Conservation (phyloP, 257 asterid species). For the Solanum appendiculatum region DNA sequence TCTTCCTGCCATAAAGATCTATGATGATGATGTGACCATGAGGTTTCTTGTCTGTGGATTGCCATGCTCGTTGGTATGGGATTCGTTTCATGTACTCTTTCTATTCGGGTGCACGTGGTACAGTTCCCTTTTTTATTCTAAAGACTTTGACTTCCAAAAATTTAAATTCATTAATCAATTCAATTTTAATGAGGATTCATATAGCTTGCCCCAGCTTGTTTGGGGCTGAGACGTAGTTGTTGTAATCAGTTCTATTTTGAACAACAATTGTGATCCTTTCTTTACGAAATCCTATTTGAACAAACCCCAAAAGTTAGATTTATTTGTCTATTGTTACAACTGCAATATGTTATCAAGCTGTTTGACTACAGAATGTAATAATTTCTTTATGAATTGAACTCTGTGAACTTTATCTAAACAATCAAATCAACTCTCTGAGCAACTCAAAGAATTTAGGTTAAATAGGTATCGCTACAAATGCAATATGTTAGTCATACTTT, state of each 20-base stretch:
- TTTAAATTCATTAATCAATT: not conserved
- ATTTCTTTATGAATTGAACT: not conserved
- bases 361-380: not conserved
- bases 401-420: not conserved
- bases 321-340: not conserved
- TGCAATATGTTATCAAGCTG: not conserved
- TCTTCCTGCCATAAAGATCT: constrained; percentile 81
- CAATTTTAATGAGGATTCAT: not conserved
- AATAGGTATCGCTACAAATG: not conserved
- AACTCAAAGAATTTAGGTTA: not conserved
- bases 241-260: not conserved
- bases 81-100: not conserved
- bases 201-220: not conserved
- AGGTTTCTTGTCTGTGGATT: constrained; percentile 87
- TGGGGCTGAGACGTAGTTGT: not conserved
- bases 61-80: constrained; percentile 59
- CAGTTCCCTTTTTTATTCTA: not conserved
- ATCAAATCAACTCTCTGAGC: not conserved
- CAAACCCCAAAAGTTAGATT: not conserved
- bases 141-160: not conserved
- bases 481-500: not conserved
- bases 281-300: not conserved
- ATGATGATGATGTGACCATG: constrained; percentile 71
- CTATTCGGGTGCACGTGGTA: not conserved
- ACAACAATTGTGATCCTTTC: not conserved